These are phyloP conservation scores for Aspergillus panamensis DNA, from an alignment of 495 filamentous ascomycete genomes.

Conservation along the genomic window DNA sequence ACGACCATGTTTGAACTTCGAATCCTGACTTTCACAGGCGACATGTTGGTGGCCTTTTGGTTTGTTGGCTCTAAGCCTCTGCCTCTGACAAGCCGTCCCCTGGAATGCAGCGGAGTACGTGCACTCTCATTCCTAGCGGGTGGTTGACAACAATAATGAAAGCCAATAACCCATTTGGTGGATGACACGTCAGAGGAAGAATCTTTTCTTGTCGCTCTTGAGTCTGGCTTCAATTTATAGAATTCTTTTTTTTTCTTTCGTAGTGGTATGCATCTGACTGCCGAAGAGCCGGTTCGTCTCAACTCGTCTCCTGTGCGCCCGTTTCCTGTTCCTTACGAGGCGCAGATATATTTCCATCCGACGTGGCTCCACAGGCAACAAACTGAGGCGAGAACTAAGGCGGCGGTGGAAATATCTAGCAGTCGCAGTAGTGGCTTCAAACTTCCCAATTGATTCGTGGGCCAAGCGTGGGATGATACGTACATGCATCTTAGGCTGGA, in stretches of 20 bases:
- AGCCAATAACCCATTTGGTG: not conserved
- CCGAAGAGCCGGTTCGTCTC: not conserved
- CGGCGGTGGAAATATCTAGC: not conserved
- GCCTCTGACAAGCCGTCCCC: not conserved
- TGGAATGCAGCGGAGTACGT: not conserved
- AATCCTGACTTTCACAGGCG: no score
- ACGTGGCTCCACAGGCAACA: not conserved
- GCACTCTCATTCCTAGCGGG: not conserved
- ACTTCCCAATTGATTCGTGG: not conserved
- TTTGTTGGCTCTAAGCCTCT: not conserved
- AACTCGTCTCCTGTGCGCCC: not conserved
- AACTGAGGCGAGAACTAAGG: not conserved
- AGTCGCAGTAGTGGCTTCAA: not conserved
- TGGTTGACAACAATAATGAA: not conserved
- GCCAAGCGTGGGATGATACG: not conserved
- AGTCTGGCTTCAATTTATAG: not conserved
- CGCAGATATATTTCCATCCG: not conserved
- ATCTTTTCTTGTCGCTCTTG: not conserved
- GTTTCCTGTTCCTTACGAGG: not conserved
- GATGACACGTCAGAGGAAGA: not conserved
- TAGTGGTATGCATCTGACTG: not conserved
- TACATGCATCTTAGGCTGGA: constrained; percentile 1
- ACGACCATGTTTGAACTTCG: not conserved
- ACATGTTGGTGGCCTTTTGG: no score
- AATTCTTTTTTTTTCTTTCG: not conserved